These are phyloP conservation scores for Fusarium udum DNA, from an alignment of 2,329 filamentous ascomycete genomes.

Conservation along the genomic window DNA sequence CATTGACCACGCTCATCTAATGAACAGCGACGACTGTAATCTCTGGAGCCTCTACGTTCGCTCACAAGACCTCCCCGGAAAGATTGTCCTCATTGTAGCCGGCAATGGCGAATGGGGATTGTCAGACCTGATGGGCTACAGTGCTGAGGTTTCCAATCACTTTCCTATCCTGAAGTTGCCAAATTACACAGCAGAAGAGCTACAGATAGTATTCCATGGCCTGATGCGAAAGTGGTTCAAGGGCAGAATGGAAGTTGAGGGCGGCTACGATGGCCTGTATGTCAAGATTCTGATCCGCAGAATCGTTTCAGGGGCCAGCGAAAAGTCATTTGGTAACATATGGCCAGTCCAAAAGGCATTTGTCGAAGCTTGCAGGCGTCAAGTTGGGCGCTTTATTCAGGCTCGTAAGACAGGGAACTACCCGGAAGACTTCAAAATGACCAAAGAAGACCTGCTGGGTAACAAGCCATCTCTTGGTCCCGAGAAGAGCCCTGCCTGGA, in stretches of 20 bases:
- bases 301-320: slow-evolving; percentile 67
- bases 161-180: slow-evolving; percentile 63
- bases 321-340: slow-evolving; percentile 76
- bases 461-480: slow-evolving; percentile 68
- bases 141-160: slow-evolving; percentile 45
- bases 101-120: slow-evolving; percentile 58
- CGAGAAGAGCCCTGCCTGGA: slow-evolving; percentile 64
- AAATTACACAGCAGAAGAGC: slow-evolving; percentile 72
- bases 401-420: slow-evolving; percentile 45
- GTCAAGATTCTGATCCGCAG: slow-evolving; percentile 69
- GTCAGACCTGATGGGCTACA: slow-evolving; percentile 70
- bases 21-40: slow-evolving; percentile 43
- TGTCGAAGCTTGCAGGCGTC: slow-evolving; percentile 61
- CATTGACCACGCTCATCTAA: slow-evolving; percentile 45
- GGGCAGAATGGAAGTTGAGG: slow-evolving; percentile 67
- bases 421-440: slow-evolving; percentile 48
- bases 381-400: slow-evolving; percentile 63
- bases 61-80: slow-evolving; percentile 41
- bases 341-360: slow-evolving; percentile 68
- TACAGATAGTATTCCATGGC: slow-evolving; percentile 66
- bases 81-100: slow-evolving; percentile 43
- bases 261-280: slow-evolving; percentile 66
- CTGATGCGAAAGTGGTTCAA: slow-evolving; percentile 65
- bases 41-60: slow-evolving; percentile 43
- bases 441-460: slow-evolving; percentile 74